A percentile compares a stretch with the other conserved stretches of the same genome.
phyloP scores from a whole-genome alignment of 2,329 filamentous ascomycete genomes.

The Alternaria sp. region DNA sequence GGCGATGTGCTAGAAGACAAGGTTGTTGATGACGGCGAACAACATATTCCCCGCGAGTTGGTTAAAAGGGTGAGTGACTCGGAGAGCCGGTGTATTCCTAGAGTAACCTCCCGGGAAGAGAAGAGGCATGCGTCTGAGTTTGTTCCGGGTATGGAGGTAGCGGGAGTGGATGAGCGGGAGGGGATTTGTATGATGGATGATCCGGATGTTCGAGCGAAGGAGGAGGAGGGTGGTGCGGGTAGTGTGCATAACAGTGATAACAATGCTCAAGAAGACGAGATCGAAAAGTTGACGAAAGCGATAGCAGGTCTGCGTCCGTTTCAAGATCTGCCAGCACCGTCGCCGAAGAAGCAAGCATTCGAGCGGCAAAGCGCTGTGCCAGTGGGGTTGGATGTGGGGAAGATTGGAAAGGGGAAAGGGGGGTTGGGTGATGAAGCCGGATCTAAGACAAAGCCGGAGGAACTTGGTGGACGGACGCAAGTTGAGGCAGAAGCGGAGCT shows the following conservation, averaged over 20 bases:
- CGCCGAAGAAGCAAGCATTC: background rate
- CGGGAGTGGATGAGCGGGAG: too few relatives aligned
- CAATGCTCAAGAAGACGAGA: background rate
- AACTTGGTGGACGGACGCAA: background rate
- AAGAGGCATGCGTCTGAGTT: background rate
- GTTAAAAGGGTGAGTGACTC: background rate
- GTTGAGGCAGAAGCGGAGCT: background rate
- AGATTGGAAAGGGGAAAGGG: background rate
- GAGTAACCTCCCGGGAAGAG: background rate
- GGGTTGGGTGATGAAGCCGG: background rate
- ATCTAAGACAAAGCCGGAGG: background rate
- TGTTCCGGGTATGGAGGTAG: background rate
- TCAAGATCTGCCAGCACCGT: background rate
- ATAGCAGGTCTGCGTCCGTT: background rate
- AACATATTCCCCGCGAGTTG: background rate
- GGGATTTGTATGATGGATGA: background rate
- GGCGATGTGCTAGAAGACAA: background rate
- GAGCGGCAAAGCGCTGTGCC: constrained; percentile 7
- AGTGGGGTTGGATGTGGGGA: background rate
- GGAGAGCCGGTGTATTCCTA: background rate
- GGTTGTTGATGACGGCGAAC: fast-evolving
- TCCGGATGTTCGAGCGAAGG: fast-evolving
- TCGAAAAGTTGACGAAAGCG: background rate
- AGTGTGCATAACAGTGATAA: background rate
- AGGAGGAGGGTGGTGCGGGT: background rate